Percentiles rank a stretch among this genome's conserved stretches.
Conservation (phyloP, 805 yeast genomes). For the Naumovozyma dairenensis region DNA sequence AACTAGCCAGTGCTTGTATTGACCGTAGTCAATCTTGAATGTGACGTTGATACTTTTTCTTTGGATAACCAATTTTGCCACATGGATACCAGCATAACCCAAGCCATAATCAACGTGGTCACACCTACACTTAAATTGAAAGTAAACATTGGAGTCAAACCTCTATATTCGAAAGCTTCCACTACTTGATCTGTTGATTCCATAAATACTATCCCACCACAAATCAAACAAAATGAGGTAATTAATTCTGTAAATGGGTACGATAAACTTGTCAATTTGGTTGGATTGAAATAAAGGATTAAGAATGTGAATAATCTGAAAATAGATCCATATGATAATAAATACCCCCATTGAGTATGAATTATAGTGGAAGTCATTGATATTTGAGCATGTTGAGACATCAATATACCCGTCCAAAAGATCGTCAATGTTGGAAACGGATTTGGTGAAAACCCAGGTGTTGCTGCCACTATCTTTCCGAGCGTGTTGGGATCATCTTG, state of each 20-base stretch:
- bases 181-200: constrained; percentile 82
- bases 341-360: constrained; percentile 88
- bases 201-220: constrained; percentile 91
- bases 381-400: constrained; percentile 92
- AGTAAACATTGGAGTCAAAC: constrained; percentile 82
- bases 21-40: too few species aligned
- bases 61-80: constrained; percentile 52
- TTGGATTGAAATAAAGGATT: constrained; percentile 38
- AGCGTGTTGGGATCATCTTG: constrained; percentile 2
- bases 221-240: constrained; percentile 64
- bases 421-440: constrained; percentile 91
- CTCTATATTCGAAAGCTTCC: constrained; percentile 71
- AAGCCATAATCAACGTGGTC: constrained; percentile 72
- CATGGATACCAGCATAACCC: constrained; percentile 67
- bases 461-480: constrained; percentile 27
- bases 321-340: constrained; percentile 73
- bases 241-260: constrained; percentile 84
- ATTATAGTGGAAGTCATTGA: constrained; percentile 65
- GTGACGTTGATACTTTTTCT: too few species aligned
- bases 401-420: constrained; percentile 91
- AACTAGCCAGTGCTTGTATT: too few species aligned
- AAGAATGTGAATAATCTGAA: constrained; percentile 61
- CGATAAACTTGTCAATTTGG: constrained; percentile 36
- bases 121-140: constrained; percentile 78
- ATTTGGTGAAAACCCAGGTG: constrained; percentile 80